Base-by-base conservation (phyloP, 306 rosid genomes). In the Glycine soja region DNA sequence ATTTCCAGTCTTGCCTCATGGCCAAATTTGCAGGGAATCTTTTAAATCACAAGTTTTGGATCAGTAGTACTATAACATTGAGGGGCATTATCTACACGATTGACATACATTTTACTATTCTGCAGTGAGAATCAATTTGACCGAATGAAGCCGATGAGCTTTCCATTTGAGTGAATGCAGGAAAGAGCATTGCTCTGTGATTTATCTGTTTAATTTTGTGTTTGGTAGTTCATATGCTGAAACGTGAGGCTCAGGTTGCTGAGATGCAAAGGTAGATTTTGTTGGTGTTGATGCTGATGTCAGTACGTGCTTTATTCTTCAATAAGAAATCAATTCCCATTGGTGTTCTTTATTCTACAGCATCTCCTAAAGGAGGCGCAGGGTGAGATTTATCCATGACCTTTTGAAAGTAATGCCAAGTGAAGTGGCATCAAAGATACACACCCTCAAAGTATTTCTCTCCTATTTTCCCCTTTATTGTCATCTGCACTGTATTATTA, bases 401-500 rank as follows among this genome's bases (percentile, higher is more conserved):
- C 16, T 62, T 62, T 48, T 76, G 38, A 62, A 47, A 76, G 48
- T 32, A 62, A 61, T 69, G 70, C 68, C 10, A 12, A 67, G 54
- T 69, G 76, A 45, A 16, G 82, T 72, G 88, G 81, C 80, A 54
- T 72, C 61, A 56, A 79, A 62, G 56, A 70, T 42, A 72, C 79
- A 45, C 83, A 4, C 43, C 1, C 7, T 0, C 6, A 79, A 58
- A 84, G 76, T 74, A 75, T 81, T 81, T 81, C 61, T 77, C 54
- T 73, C 65, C 12, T 63, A 14, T 62, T 62, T 46, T 15, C 40
- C 40, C 79, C 75, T 70, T 77, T 75, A 76, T 69, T 77, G 80
- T 57, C 43, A 68, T 80, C 73, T 46, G 42, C 14, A 85, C 84
- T 85, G 90, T 84, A 74, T 45, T 84, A 74, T 45, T 68, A 16